Evolutionary conservation across 345 rosid genomes (phyloP).

Genomic region (Hibiscus syriacus): DNA sequence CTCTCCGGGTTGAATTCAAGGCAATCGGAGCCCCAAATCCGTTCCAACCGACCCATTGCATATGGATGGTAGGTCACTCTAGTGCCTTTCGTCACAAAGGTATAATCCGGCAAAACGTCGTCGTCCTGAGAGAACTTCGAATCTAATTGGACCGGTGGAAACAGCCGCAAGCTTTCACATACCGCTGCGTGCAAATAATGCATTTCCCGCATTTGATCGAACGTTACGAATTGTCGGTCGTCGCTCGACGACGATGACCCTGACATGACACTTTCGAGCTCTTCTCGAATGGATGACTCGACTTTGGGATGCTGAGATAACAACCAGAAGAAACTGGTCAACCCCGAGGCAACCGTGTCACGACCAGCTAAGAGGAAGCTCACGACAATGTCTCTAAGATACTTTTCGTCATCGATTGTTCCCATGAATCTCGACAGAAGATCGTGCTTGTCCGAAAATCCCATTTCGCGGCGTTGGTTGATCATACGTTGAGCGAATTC

Average conservation of each 20-base stretch:
- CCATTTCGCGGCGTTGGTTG: conserved; percentile 28
- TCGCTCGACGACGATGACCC: conserved; percentile 17
- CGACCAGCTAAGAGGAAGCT: conserved; percentile 72
- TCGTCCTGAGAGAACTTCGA: conserved; percentile 55
- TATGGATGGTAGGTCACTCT: conserved; percentile 55
- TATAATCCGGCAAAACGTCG: conserved; percentile 56
- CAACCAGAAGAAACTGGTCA: conserved; percentile 64
- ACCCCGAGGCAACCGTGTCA: conserved; percentile 62
- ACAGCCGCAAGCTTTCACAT: conserved; percentile 51
- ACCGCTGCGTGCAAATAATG: conserved; percentile 53
- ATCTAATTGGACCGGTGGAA: conserved; percentile 73
- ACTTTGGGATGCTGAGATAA: conserved; percentile 39
- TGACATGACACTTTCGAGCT: conserved; percentile 31
- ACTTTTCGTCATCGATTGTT: conserved; percentile 40
- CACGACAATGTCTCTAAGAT: conserved; percentile 55
- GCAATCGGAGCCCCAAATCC: conserved; percentile 46
- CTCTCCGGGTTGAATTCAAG: conserved; percentile 41
- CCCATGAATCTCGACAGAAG: conserved; percentile 63
- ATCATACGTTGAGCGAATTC: conserved; percentile 43
- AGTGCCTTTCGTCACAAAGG: conserved; percentile 32
- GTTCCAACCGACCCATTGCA: conserved; percentile 63
- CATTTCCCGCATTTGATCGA: conserved; percentile 38
- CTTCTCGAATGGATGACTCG: conserved; percentile 37
- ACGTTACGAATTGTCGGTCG: conserved; percentile 15
- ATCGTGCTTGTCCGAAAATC: conserved; percentile 28